Percentiles rank a stretch among this genome's conserved stretches.
phyloP scores from a whole-genome alignment of 331 rosid species.

The Dryas integrifolia region DNA sequence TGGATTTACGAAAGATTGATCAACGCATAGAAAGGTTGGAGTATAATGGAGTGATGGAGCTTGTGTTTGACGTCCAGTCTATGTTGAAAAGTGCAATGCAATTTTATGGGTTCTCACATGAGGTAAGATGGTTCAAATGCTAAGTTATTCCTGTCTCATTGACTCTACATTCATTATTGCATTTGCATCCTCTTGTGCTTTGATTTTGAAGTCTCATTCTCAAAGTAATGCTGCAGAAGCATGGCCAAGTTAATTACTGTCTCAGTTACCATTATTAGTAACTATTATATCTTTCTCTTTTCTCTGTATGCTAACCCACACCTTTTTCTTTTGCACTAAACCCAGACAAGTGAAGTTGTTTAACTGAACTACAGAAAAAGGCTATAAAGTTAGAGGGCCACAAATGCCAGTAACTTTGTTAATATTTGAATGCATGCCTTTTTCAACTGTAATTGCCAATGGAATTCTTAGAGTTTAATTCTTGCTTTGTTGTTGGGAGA shows the following conservation, averaged over 20 bases:
- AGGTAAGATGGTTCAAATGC: conserved; percentile 53
- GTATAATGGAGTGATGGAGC: conserved; percentile 81
- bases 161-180: conserved; percentile 7
- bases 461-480: background rate
- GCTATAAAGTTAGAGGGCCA: background rate
- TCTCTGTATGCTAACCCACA: background rate
- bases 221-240: background rate
- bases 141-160: conserved; percentile 11
- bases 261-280: background rate
- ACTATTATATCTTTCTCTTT: background rate
- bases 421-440: background rate
- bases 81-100: conserved; percentile 93
- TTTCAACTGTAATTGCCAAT: background rate
- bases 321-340: background rate
- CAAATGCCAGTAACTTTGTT: background rate
- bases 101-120: conserved; percentile 73
- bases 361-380: background rate
- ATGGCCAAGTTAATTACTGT: background rate
- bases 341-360: background rate
- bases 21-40: conserved; percentile 81
- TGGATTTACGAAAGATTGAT: conserved; percentile 84
- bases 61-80: conserved; percentile 82
- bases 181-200: conserved; percentile 5
- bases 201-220: background rate
- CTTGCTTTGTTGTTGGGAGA: background rate